Base-by-base conservation (phyloP, 441 rosid genomes). In the Brassica hybrid region DNA sequence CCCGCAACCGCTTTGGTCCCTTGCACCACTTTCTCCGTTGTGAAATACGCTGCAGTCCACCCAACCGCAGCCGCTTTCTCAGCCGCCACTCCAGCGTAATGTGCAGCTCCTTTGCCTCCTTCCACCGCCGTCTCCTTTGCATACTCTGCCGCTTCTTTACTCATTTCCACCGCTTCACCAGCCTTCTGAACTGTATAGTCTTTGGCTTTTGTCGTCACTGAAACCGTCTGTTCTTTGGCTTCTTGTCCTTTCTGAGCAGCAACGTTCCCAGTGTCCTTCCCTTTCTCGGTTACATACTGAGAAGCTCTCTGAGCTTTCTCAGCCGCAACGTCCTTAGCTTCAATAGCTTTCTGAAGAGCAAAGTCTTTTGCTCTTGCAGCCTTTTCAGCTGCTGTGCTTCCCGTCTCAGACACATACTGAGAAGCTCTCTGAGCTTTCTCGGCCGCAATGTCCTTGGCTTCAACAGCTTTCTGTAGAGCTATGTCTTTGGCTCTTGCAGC, bases 31-130 rank as follows among this genome's bases (percentile, higher is more conserved):
- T 86, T 89, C 83, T 92, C 91, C 0, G 96, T 83, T 0, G 94
- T 86, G 72, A 79, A 86, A 74, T 94, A 91, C 1, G 91, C 94
- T 0, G 94, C 91, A 0, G 84, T 85, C 95, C 95, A 92, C 2
- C 92, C 94, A 3, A 76, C 88, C 3, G 57, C 86, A 0, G 83
- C 84, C 0, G 91, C 86, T 80, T 75, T 86, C 30, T 94, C 94
- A 76, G 87, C 88, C 0, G 81, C 84, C 16, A 82, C 91, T 30
- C 85, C 91, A 0, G 89, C 88, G 12, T 84, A 79, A 16, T 77
- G 83, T 3, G 85, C 91, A 0, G 87, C 90, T 14, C 50, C 87
- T 73, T 87, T 86, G 13, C 89, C 84, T 2, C 77, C 88, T 70
- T 87, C 89, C 64, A 85, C 86, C 0, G 86, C 73, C 14, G 12